These are phyloP conservation scores for Sclerotinia borealis DNA, from an alignment of 2,329 filamentous ascomycete genomes.

Conservation along the genomic window DNA sequence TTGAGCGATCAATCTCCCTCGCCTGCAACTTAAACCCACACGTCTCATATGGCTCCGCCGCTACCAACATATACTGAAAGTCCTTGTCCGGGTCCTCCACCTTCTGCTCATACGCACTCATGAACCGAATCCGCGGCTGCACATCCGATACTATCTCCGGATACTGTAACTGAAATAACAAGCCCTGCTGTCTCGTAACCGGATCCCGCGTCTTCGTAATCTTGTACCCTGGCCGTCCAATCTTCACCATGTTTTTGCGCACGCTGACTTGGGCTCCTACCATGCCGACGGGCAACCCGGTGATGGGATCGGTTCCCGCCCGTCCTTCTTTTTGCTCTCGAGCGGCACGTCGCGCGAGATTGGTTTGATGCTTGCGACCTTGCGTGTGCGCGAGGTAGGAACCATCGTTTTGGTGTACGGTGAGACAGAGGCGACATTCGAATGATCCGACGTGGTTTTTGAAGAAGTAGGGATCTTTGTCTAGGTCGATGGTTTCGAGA, in stretches of 20 bases:
- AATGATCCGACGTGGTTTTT: conserved; percentile 98
- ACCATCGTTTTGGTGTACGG: conserved; percentile 97
- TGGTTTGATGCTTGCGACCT: conserved; percentile 97
- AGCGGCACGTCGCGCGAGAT: conserved; percentile 91
- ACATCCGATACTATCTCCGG: conserved; percentile 77
- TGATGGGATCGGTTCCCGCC: conserved; percentile 56
- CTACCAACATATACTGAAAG: conserved; percentile 91
- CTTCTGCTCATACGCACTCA: conserved; percentile 96
- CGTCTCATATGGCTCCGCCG: conserved; percentile 96
- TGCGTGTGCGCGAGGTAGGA: conserved; percentile 98
- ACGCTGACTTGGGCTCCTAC: conserved; percentile 57
- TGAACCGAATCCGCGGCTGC: conserved; percentile 82
- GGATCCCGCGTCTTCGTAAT: conserved; percentile 95
- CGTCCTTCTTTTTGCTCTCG: conserved; percentile 88
- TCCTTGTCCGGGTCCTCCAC: conserved; percentile 90
- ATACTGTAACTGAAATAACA: conserved; percentile 95
- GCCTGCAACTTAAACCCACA: conserved; percentile 95
- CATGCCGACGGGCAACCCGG: conserved; percentile 67
- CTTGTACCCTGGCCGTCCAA: conserved; percentile 92
- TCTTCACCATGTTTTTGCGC: conserved; percentile 85
- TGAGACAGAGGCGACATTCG: conserved; percentile 93
- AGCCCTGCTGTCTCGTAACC: conserved; percentile 76
- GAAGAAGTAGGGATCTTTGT: conserved; percentile 99
- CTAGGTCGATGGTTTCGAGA: conserved; percentile 96
- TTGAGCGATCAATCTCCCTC: conserved; percentile 81